Percentiles rank a stretch among this genome's conserved stretches.
phyloP scores from a whole-genome alignment of 2,329 filamentous ascomycete genomes.

The Fusarium cicatricum region DNA sequence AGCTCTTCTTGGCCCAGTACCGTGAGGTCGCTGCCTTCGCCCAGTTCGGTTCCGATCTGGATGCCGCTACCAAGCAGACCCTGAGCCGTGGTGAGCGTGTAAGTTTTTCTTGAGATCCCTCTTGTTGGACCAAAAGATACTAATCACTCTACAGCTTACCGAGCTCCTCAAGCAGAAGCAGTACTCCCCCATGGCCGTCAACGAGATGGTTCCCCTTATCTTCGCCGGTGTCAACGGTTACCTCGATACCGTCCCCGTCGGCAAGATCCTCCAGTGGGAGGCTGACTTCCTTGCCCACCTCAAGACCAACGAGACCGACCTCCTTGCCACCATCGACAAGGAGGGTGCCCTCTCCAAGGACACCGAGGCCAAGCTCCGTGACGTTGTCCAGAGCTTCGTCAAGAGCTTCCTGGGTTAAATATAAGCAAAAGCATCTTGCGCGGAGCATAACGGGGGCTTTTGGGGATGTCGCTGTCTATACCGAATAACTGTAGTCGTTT shows the following conservation, averaged over 20 bases:
- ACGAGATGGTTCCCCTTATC: constrained; percentile 99
- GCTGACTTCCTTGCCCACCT: constrained; percentile 92
- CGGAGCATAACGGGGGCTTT: constrained; percentile 45
- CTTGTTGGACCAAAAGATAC: constrained; percentile 7
- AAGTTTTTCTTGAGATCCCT: constrained; percentile 54
- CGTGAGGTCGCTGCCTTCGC: constrained; percentile 99
- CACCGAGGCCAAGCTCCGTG: constrained; percentile 81
- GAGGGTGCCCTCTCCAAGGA: constrained; percentile 98
- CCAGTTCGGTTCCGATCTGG: constrained; percentile 99
- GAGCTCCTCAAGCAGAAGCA: constrained; percentile 99
- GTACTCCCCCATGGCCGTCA: constrained; percentile 97
- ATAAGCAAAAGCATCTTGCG: constrained; percentile 42
- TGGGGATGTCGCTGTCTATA: constrained; percentile 58
- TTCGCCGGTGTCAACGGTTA: constrained; percentile 98
- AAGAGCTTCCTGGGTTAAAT: constrained; percentile 83
- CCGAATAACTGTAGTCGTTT: constrained; percentile 55
- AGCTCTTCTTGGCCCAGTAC: constrained; percentile 99
- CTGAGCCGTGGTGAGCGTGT: constrained; percentile 97
- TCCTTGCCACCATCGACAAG: constrained; percentile 89
- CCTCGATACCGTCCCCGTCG: constrained; percentile 88
- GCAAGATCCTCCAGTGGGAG: constrained; percentile 94
- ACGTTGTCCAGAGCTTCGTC: constrained; percentile 81
- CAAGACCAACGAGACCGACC: constrained; percentile 85
- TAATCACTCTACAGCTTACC: constrained; percentile 67
- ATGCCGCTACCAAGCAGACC: constrained; percentile 99